Evolutionary conservation across 192 early-diverging fungal genomes (phyloP), one percentile per base, ranked within the genome.

Genomic region (Backusella australiensis): DNA sequence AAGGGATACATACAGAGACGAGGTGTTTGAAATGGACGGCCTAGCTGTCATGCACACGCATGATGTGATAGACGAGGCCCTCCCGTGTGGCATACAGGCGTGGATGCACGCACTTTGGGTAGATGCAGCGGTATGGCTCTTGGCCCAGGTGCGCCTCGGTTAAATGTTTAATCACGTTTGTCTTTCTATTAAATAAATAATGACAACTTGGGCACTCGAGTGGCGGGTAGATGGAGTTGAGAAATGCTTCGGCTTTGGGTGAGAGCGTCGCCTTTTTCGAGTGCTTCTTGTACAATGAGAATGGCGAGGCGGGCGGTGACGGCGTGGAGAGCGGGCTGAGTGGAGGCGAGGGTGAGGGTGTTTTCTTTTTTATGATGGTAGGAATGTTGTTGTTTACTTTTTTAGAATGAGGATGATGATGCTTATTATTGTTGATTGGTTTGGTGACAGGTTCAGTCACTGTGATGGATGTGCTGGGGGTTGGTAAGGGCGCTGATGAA

Each of bases 1-100:
- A 86, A 68, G 78, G 81, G 8, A 86, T 89, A 1, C 91, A 92
- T 67, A 65, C 84, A 17, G 90, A 91, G 53, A 92, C 91, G 12
- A 86, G 77, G 39, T 78, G 77, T 44, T 38, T 78, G 19, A 78
- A 78, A 44, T 78, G 77, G 77, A 78, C 77, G 32, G 66, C 36
- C 6, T 78, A 74, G 23, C 0, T 36, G 21, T 82, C 77, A 65
- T 82, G 81, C 4, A 67, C 65, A 14, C 77, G 70, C 23, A 79
- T 29, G 23, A 82, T 78, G 56, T 83, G 81, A 70, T 83, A 83
- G 21, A 83, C 68, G 0, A 83, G 59, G 5, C 81, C 81, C 26
- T 83, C 81, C 11, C 81, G 71, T n/a, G 81, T 77, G 3, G 81
- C 75, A 79, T 77, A 83, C n/a, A 44, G 42, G 46, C 72, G 73